phyloP scores from a whole-genome alignment of 306 rosid species.

The Prunus fruticosa region DNA sequence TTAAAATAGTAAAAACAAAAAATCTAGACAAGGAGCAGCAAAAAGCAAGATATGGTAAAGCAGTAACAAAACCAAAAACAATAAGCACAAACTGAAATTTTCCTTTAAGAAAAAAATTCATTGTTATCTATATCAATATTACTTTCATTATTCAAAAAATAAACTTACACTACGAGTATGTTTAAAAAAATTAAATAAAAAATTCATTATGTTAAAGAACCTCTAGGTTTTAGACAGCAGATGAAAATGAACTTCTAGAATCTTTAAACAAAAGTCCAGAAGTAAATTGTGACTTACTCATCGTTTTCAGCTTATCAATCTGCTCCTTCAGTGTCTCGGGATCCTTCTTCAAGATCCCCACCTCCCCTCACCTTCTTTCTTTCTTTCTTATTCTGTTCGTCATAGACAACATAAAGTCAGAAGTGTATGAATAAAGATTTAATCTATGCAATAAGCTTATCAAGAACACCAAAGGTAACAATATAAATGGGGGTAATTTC shows the following conservation, averaged over 20 bases:
- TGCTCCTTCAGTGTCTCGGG: constrained; percentile 82
- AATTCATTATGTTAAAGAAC: background rate
- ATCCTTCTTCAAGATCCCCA: constrained; percentile 97
- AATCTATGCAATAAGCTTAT: background rate
- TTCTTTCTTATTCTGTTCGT: constrained; percentile 82
- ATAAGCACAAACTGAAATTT: background rate
- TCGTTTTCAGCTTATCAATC: constrained; percentile 88
- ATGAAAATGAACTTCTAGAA: background rate
- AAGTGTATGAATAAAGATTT: background rate
- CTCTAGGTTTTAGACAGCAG: background rate
- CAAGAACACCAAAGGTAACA: background rate
- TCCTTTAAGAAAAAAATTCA: background rate
- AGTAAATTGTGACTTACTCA: constrained; percentile 62
- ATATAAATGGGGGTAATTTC: background rate
- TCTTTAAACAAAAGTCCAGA: background rate
- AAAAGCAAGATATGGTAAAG: background rate
- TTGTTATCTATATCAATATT: background rate
- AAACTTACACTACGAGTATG: background rate
- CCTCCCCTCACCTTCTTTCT: constrained; percentile 98
- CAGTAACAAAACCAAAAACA: background rate
- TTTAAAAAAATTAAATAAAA: background rate
- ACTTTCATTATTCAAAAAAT: background rate
- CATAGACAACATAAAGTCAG: constrained; percentile 20
- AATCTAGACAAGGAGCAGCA: background rate
- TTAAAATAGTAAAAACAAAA: constrained; percentile 2